Evolutionary conservation across 1,284 basidiomycete species (phyloP).

Genomic region (Grifola frondosa): DNA sequence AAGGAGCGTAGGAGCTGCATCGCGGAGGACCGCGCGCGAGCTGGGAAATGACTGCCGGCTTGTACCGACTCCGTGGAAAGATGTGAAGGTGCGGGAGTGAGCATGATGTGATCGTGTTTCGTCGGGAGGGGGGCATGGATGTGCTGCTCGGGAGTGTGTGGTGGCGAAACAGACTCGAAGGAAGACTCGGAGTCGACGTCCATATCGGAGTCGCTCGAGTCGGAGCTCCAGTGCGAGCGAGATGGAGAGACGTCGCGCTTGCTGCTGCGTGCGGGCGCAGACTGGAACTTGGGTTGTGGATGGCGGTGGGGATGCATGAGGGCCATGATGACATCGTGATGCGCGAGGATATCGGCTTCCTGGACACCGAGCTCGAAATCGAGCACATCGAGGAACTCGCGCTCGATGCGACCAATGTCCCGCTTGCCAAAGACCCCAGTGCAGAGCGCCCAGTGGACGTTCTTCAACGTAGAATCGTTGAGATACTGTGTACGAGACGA

Average conservation of each 20-base stretch:
- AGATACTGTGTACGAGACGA: slow-evolving; percentile 49
- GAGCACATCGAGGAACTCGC: slow-evolving; percentile 75
- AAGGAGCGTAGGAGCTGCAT: slow-evolving; percentile 31
- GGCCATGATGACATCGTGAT: slow-evolving; percentile 56
- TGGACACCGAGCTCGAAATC: slow-evolving; percentile 65
- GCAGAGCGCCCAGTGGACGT: slow-evolving; percentile 75
- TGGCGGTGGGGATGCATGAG: slow-evolving; percentile 26
- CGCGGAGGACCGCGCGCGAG: slow-evolving; percentile 22
- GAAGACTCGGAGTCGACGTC: slow-evolving; percentile 28
- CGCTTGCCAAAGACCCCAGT: slow-evolving; percentile 77
- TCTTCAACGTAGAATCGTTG: slow-evolving; percentile 76
- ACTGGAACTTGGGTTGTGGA: slow-evolving; percentile 20
- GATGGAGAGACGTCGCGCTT: slow-evolving; percentile 21
- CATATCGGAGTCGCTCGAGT: slow-evolving; percentile 28
- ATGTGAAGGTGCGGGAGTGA: slow-evolving; percentile 9
- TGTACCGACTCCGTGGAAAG: slow-evolving; percentile 7
- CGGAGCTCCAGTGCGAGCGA: slow-evolving; percentile 26
- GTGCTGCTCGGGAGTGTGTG: slow-evolving; percentile 25
- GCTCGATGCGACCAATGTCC: slow-evolving; percentile 74
- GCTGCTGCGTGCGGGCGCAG: slow-evolving; percentile 8
- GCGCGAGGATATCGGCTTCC: slow-evolving; percentile 62
- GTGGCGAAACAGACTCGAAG: slow-evolving; percentile 23
- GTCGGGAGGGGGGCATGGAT: slow-evolving; percentile 11
- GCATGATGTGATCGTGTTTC: slow-evolving; percentile 14
- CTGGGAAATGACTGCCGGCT: neutral